Percentiles rank a stretch among this genome's conserved stretches.
Conservation (phyloP, 2,329 filamentous ascomycete species). For the Clonostachys chloroleuca region DNA sequence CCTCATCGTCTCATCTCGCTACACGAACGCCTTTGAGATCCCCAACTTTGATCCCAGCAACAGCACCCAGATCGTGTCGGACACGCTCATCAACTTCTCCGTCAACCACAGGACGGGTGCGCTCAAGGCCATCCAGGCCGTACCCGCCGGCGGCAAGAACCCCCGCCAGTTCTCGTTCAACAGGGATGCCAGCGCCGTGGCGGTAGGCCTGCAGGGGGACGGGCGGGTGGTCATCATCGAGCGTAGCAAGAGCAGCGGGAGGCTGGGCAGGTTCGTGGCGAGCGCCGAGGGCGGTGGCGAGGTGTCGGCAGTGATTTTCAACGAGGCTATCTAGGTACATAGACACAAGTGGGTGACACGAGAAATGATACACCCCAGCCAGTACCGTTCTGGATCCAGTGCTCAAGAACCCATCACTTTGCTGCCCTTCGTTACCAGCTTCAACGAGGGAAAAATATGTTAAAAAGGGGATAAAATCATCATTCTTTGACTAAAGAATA, state of each 20-base stretch:
- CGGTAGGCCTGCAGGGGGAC: conserved; percentile 60
- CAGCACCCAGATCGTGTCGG: conserved; percentile 44
- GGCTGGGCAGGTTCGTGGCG: conserved; percentile 42
- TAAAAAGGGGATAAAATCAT: too few relatives aligned
- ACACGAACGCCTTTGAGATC: conserved; percentile 49
- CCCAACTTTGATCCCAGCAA: conserved; percentile 36
- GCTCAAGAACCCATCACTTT: too few relatives aligned
- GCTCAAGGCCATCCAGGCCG: conserved; percentile 50
- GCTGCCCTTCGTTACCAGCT: too few relatives aligned
- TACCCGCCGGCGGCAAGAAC: conserved; percentile 58
- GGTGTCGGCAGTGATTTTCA: conserved; percentile 42
- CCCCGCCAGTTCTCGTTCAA: conserved; percentile 69
- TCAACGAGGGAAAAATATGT: too few relatives aligned
- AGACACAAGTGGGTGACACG: too few relatives aligned
- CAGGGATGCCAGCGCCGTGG: conserved; percentile 57
- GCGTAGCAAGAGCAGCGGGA: conserved; percentile 55
- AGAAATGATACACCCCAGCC: too few relatives aligned
- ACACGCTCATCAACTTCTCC: conserved; percentile 60
- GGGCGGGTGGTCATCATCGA: conserved; percentile 56
- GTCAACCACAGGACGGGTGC: conserved; percentile 50
- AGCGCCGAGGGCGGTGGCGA: conserved; percentile 34
- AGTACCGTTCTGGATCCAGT: too few relatives aligned
- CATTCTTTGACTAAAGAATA: too few relatives aligned
- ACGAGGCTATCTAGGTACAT: conserved; percentile 19
- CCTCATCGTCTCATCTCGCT: conserved; percentile 64